A percentile compares a stretch with the other conserved stretches of the same genome.
phyloP scores from a whole-genome alignment of 148 eudicot species.

The Dianthus caryophyllus region DNA sequence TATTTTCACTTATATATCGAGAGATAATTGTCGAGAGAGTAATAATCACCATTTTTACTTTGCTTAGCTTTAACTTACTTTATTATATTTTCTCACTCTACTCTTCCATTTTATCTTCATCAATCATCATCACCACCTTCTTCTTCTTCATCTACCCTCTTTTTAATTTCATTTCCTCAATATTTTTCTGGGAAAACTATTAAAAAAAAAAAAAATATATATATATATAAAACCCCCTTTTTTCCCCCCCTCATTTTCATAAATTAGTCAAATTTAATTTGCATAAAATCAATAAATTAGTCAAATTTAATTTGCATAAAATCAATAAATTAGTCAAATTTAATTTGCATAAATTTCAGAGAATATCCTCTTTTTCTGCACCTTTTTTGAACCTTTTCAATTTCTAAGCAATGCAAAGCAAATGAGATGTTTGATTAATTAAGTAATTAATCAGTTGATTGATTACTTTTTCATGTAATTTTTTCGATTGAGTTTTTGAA shows the following conservation, averaged over 20 bases:
- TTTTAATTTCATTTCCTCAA: too few species aligned
- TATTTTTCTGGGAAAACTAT: too few species aligned
- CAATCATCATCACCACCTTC: conserved; percentile 1
- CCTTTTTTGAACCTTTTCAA: conserved; percentile 18
- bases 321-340: conserved; percentile 20
- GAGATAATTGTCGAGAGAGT: too few species aligned
- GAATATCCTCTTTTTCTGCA: background rate
- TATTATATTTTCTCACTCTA: background rate
- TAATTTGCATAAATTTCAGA: conserved; percentile 10
- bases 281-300: background rate
- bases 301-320: conserved; percentile 1
- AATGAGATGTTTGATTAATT: too few species aligned
- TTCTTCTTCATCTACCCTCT: background rate
- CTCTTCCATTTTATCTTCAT: background rate
- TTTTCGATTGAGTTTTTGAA: conserved; percentile 15
- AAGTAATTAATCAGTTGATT: conserved; percentile 4
- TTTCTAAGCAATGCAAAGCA: conserved; percentile 22
- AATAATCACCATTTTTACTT: background rate
- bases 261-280: too few species aligned
- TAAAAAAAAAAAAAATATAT: too few species aligned
- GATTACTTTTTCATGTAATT: background rate
- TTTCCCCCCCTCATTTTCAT: background rate
- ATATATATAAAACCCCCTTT: background rate
- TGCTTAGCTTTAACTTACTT: background rate
- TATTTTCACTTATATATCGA: too few species aligned